These are phyloP conservation scores for Tuber indicum DNA, from an alignment of 495 filamentous ascomycete genomes.

Conservation along the genomic window DNA sequence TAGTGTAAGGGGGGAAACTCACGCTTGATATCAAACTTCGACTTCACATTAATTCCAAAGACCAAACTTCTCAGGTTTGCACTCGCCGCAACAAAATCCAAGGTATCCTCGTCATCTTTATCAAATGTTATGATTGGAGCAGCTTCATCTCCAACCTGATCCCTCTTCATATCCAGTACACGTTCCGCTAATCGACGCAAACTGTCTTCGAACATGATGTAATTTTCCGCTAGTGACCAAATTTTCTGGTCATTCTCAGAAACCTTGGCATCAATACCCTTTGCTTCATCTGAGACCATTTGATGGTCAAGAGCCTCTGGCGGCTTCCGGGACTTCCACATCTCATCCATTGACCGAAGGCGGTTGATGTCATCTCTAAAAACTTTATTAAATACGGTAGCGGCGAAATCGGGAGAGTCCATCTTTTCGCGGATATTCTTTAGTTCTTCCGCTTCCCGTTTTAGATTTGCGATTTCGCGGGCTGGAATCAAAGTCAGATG, in stretches of 20 bases:
- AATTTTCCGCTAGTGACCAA: constrained; percentile 79
- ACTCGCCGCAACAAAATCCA: constrained; percentile 88
- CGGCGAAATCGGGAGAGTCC: constrained; percentile 69
- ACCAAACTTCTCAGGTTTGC: constrained; percentile 79
- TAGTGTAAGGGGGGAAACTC: constrained; percentile 25
- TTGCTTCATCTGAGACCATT: constrained; percentile 47
- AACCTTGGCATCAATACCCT: constrained; percentile 51
- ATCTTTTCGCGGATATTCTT: constrained; percentile 76
- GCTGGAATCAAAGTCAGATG: constrained; percentile 45
- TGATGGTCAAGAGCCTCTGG: constrained; percentile 68
- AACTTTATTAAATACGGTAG: constrained; percentile 85
- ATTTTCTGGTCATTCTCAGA: constrained; percentile 61
- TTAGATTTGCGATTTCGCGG: constrained; percentile 78
- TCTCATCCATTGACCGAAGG: constrained; percentile 81
- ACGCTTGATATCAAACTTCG: constrained; percentile 94
- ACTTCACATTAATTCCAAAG: constrained; percentile 80
- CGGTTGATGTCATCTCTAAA: constrained; percentile 80
- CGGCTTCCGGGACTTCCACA: constrained; percentile 81
- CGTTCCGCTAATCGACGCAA: constrained; percentile 69
- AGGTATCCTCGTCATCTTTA: constrained; percentile 92
- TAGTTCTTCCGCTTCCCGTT: constrained; percentile 72
- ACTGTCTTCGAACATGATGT: constrained; percentile 79
- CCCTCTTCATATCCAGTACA: constrained; percentile 55
- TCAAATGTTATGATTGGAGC: constrained; percentile 74
- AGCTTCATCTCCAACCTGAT: constrained; percentile 46